Evolutionary conservation across 257 asterid species (phyloP), one percentile per base, ranked within the genome.

Genomic region (Mitragyna speciosa): DNA sequence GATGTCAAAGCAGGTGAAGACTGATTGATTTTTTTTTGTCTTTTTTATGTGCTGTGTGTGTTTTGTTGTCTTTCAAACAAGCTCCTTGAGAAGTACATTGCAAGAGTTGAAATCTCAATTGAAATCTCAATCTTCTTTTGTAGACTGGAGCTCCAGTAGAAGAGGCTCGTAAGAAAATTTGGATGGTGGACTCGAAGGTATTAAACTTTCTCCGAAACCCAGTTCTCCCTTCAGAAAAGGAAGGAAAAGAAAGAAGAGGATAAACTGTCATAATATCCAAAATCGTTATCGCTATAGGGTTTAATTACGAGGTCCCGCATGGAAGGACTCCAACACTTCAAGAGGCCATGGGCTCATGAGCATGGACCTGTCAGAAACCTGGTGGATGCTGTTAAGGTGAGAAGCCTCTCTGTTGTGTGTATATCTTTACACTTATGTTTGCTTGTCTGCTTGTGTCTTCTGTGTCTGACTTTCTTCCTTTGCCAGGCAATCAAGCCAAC

Each of bases 321-420:
- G 85, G 93, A 86, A 61, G 80, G 92, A 47, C 98, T 94, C 83
- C 97, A 92, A 83, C 95, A 92, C 82, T 94, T 94, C 70, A 94
- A 94, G 88, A 87, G 85, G 83, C 93, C 95, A 19, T 94, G 98
- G 98, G 98, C 97, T 24, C 98, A 92, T 66, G 97, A 94, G 73
- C 96, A 90, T 15, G 90, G 85, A 79, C 92, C 96, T 43, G 92
- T 92, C 85, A 72, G 72, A 61, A 84, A 82, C 64, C 87, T 94
- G 72, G 79, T 87, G 83, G 92, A 91, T 81, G 98, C 98, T 84
- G 96, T 92, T 73, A 94, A 91, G 95, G 98, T 94, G 75, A 39
- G 31, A 56, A 70, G 30, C 59, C 81, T 76, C 67, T 49, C 39
- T 52, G 78, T 54, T 33, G 19, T 66, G 7, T 49, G 31, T 31